phyloP scores from a whole-genome alignment of 257 asterid species.

The Coffea canephora region DNA sequence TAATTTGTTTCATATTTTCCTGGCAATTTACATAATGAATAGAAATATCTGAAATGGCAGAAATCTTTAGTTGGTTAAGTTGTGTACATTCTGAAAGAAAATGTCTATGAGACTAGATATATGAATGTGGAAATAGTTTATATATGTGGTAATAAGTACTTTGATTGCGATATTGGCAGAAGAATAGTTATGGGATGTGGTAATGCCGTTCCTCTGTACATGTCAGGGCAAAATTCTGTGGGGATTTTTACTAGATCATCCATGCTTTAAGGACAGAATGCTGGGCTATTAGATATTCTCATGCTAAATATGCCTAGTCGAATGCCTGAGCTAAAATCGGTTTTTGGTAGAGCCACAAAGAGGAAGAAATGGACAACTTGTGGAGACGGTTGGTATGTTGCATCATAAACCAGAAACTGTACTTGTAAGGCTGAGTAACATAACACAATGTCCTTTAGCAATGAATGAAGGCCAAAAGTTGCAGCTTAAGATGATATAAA shows the following conservation, averaged over 20 bases:
- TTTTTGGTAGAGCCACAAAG: neutral
- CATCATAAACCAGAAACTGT: neutral
- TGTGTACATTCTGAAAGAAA: neutral
- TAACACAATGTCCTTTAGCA: neutral
- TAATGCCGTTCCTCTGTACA: neutral
- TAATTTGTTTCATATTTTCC: neutral
- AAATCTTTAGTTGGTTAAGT: neutral
- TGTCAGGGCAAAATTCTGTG: neutral
- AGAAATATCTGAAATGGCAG: neutral
- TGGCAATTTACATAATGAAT: neutral
- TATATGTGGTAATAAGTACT: neutral
- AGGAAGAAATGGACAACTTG: neutral
- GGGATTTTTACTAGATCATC: neutral
- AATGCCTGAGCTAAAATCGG: neutral
- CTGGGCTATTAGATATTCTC: neutral
- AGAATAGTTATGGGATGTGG: too few species aligned
- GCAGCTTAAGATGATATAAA: neutral
- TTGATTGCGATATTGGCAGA: neutral
- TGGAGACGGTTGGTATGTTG: neutral
- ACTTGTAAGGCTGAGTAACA: neutral
- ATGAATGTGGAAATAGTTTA: neutral
- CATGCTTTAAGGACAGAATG: neutral
- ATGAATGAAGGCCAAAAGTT: neutral
- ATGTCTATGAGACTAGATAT: neutral
- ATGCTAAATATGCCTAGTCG: neutral